Evolutionary conservation across 176 grass and related monocot genomes (phyloP), one percentile per base, ranked within the genome.

Genomic region (Calamus simplicifolius): DNA sequence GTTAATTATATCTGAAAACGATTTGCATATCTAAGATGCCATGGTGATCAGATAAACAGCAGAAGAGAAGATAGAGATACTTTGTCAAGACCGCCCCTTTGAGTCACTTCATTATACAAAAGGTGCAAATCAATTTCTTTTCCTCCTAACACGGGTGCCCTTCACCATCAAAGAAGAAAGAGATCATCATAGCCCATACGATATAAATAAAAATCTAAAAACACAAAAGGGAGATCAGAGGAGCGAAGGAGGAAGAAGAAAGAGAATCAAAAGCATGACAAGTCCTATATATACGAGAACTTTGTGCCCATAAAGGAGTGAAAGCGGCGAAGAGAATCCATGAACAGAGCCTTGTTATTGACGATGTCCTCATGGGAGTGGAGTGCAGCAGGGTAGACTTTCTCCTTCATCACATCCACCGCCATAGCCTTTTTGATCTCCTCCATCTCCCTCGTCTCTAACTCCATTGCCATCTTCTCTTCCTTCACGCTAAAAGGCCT

Each of bases 101-200:
- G 59, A 19, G 77, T 86, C 57, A 86, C 82, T 68, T 81, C 73
- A 17, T 76, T 73, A 59, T 86, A 86, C 29, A 86, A 67, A 27
- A 77, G 49, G 59, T 86, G 82, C 69, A 86, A 56, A 62, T 86
- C 73, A 4, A 86, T 51, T 15, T 68, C 77, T 62, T 86, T 86
- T n/a, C 82, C 82, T 76, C 82, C 77, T 48, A 85, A 77, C 63
- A 85, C 82, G 27, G 82, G 82, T 63, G 73, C 38, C 68, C 82
- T 86, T 28, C 35, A 43, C 16, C 64, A 27, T 49, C 14, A 71
- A 25, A 63, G 3, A 35, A 25, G 16, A 18, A 28, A 6, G 5
- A 38, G 8, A 18, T 13, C 43, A 13, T 5, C 13, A 61, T 21
- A 49, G 61, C 18, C 4, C 2, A 23, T 23, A 51, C 5, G 51